Percentiles rank a stretch among this genome's conserved stretches.
Conservation (phyloP, 768 basidiomycete genomes). For the Galerina sulciceps region DNA sequence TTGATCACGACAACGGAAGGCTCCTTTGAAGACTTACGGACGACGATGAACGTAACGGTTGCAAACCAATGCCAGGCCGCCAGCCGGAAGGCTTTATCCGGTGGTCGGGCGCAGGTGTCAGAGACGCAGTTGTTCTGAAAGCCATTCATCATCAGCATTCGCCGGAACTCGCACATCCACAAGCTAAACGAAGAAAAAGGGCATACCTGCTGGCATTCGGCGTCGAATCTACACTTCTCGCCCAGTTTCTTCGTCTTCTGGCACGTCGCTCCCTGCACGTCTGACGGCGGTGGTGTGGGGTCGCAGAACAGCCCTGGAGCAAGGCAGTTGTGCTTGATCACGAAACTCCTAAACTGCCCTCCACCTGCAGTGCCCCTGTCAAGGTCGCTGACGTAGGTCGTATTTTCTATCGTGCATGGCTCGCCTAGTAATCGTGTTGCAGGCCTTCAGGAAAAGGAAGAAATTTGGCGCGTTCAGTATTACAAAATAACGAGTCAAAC, state of each 20-base stretch:
- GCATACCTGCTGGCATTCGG: slow-evolving; percentile 53
- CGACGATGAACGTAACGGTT: slow-evolving; percentile 38
- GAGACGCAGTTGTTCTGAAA: slow-evolving; percentile 11
- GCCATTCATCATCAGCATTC: neutral
- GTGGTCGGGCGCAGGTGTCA: slow-evolving; percentile 10
- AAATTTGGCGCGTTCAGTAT: neutral
- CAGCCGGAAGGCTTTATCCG: slow-evolving; percentile 38
- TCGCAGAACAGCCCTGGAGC: slow-evolving; percentile 61
- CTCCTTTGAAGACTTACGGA: slow-evolving; percentile 32
- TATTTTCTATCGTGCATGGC: slow-evolving; percentile 45
- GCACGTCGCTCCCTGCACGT: slow-evolving; percentile 39
- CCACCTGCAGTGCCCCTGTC: slow-evolving; percentile 42
- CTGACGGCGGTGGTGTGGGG: slow-evolving; percentile 20
- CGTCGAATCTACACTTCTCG: slow-evolving; percentile 49
- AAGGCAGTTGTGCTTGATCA: slow-evolving; percentile 65
- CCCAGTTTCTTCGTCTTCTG: slow-evolving; percentile 46
- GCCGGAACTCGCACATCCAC: neutral
- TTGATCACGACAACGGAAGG: neutral
- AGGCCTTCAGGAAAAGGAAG: slow-evolving; percentile 38
- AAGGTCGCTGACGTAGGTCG: slow-evolving; percentile 40
- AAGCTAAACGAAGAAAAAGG: neutral
- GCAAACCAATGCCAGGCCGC: slow-evolving; percentile 49
- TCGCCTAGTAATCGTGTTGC: slow-evolving; percentile 58
- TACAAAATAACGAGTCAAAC: neutral
- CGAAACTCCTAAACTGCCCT: slow-evolving; percentile 47